Evolutionary conservation across 2,329 filamentous ascomycete genomes (phyloP), one percentile per base, ranked within the genome.

Genomic region (Colletotrichum phormii): DNA sequence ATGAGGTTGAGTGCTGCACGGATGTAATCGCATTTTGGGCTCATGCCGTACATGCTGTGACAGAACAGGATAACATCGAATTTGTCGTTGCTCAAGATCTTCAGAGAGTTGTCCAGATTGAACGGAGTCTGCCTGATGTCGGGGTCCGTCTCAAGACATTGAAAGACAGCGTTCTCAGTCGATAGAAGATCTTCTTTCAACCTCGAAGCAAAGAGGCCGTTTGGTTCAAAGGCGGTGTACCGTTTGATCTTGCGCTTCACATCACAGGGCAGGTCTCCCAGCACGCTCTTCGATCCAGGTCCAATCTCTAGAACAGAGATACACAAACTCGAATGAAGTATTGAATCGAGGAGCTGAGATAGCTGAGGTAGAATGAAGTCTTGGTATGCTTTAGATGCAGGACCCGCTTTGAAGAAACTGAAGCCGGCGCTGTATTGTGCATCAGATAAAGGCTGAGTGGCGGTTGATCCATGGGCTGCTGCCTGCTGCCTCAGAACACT

Each of bases 41-140:
- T 82, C 86, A 92, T 88, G 72, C 88, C 89, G 75, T 92, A 91
- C 86, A 92, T 86, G 80, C 90, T 91, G 77, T 92, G 89, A 75
- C 89, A 92, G 79, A 92, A 90, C 5, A 92, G 76, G 22, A 92
- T 78, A 53, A 91, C 13, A 74, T 92, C 85, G 76, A 86, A 92
- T 71, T 81, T 85, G 26, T 83, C 78, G 37, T 80, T 75, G 1
- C 62, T 37, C 66, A 78, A 74, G 37, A 53, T 75, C 64, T n/a
- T 67, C 59, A n/a, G 75, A 29, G 78, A 75, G 54, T 73, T 75
- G 8, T 83, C 68, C n/a, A 79, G 67, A 71, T 13, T 72, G 75
- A 90, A 89, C 11, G 82, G 79, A 6, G 66, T 55, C 75, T 61
- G 81, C 76, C 77, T 78, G 73, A 90, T 84, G 5, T 80, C 69